These are phyloP conservation scores for Irpex rosettiformis DNA, from an alignment of 1,284 basidiomycete species.

Conservation along the genomic window DNA sequence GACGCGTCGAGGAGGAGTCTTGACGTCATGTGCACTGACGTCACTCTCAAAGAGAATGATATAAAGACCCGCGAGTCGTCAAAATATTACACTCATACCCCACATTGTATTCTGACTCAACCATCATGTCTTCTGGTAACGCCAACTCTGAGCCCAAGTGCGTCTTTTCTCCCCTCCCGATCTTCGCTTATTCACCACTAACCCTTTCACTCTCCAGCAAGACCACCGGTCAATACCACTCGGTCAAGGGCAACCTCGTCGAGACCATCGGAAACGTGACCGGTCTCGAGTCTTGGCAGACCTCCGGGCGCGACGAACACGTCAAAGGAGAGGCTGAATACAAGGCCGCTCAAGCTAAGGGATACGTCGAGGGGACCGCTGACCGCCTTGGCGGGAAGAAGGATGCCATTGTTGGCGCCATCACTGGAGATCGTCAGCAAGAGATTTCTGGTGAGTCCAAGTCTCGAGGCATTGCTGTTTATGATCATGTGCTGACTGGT, in stretches of 20 bases:
- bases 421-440: constrained; percentile 63
- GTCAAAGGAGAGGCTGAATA: constrained; percentile 60
- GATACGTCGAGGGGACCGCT: constrained; percentile 51
- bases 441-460: constrained; percentile 46
- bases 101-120: too few species aligned
- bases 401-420: constrained; percentile 60
- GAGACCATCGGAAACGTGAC: constrained; percentile 54
- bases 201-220: constrained; percentile 42
- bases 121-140: constrained; percentile 20
- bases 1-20: too few species aligned
- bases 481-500: constrained; percentile 1
- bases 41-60: too few species aligned
- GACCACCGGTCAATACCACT: constrained; percentile 59
- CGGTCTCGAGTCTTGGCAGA: constrained; percentile 43
- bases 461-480: neutral
- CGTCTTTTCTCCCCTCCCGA: constrained; percentile 2
- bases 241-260: constrained; percentile 55
- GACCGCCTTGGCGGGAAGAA: constrained; percentile 66
- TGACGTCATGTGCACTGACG: too few species aligned
- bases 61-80: too few species aligned
- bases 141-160: constrained; percentile 21
- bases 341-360: constrained; percentile 51
- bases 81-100: too few species aligned
- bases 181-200: neutral
- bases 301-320: constrained; percentile 65